phyloP scores from a whole-genome alignment of 345 rosid species.

The Excoecaria agallocha region DNA sequence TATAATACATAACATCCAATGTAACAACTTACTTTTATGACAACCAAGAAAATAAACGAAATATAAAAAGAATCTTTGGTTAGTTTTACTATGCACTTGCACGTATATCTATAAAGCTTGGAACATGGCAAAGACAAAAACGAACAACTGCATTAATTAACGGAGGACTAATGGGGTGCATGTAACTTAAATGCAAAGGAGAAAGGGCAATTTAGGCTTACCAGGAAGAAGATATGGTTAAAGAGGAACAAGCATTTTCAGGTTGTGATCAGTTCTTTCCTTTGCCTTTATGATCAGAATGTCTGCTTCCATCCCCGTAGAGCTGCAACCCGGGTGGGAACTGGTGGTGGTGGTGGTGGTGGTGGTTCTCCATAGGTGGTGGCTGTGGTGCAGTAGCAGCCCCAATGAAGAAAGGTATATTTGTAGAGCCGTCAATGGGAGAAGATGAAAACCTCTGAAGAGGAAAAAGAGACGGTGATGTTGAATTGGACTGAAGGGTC shows the following conservation, averaged over 20 bases:
- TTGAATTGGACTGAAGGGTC: conserved; percentile 99
- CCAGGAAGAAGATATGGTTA: conserved; percentile 43
- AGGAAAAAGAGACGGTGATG: conserved; percentile 60
- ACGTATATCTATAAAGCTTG: conserved; percentile 30
- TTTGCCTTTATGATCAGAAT: conserved; percentile 80
- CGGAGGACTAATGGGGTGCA: not conserved
- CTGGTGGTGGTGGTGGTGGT: conserved; percentile 55
- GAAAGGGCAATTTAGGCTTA: conserved; percentile 24
- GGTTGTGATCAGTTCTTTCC: conserved; percentile 56
- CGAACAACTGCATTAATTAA: conserved; percentile 1
- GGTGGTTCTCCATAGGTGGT: conserved; percentile 59
- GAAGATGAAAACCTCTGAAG: conserved; percentile 65
- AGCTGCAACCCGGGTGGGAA: conserved; percentile 71
- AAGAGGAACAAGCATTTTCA: conserved; percentile 14
- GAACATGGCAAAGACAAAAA: not conserved
- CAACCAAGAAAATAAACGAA: conserved; percentile 37
- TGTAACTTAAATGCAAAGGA: too few relatives aligned
- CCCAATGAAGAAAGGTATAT: conserved; percentile 67
- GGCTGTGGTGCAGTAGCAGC: conserved; percentile 35
- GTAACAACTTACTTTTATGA: conserved; percentile 33
- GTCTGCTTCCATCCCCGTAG: conserved; percentile 67
- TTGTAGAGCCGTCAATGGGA: conserved; percentile 49
- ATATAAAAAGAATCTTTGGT: conserved; percentile 12
- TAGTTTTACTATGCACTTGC: conserved; percentile 22
- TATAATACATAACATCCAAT: conserved; percentile 31